Evolutionary conservation across 2,329 filamentous ascomycete species (phyloP), one percentile per base, ranked within the genome.

Genomic region (Pyricularia pennisetigena): DNA sequence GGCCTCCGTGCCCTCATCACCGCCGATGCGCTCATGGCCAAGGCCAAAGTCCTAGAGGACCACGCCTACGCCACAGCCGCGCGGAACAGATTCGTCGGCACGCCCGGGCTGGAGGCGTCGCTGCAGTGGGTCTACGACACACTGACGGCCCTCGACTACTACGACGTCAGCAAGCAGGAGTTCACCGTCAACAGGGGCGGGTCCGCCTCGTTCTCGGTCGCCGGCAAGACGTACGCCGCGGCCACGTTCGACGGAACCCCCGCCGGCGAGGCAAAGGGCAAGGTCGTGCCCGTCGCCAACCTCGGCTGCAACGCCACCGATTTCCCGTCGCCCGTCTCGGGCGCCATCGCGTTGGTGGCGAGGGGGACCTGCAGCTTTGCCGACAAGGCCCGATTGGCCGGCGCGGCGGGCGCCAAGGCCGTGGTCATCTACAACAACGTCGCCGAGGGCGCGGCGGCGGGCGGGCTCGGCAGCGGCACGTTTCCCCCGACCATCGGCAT

Each of bases 391-490:
- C 83, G 83, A 67, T 79, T 85, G 16, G 91, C 92, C 6, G 89
- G 88, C 61, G 82, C 81, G 65, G 90, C 90, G 1, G 90, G 91
- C 24, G 92, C 92, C 5, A 77, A 86, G 3, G 91, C 88, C 1
- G 90, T 88, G 0, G 79, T 95, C 16, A 82, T 95, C 66, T 94
- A 91, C 79, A 93, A 94, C 80, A 90, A 88, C 72, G 78, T 83
- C 1, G 86, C 87, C 65, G 78, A 83, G 0, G 90, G 86, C 1
- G 76, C 79, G 3, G 78, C 93, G 0, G 82, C 84, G 66, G 92
- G 91, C 59, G 94, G 91, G 0, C 81, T 95, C 3, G 90, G 89
- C 12, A 81, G 79, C 0, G 87, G 88, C 0, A 79, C 80, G 0
- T 85, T 92, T 72, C 81, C 91, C 5, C 86, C 91, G 0, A 91